A percentile compares a stretch with the other conserved stretches of the same genome.
Conservation (phyloP, 148 eudicot genomes). For the Pharnaceum exiguum region DNA sequence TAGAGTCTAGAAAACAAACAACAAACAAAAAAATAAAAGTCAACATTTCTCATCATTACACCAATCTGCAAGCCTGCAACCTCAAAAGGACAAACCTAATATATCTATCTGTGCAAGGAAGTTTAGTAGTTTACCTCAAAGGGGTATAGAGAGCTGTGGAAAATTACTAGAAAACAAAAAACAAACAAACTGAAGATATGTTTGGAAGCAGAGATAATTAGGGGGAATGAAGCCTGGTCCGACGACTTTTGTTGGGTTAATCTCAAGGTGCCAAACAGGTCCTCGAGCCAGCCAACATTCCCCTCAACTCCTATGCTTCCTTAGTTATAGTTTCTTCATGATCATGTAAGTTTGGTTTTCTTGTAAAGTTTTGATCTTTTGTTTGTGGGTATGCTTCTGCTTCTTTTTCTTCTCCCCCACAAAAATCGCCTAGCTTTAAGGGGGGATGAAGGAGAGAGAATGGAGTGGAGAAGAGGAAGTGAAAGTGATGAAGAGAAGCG, state of each 20-base stretch:
- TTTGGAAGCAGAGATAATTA: slow-evolving; percentile 23
- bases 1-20: background rate
- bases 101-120: background rate
- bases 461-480: background rate
- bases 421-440: slow-evolving; percentile 37
- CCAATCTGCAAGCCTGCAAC: slow-evolving; percentile 38
- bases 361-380: background rate
- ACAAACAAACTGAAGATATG: background rate
- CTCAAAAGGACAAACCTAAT: background rate
- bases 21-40: background rate
- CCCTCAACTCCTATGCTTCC: slow-evolving; percentile 49
- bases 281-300: slow-evolving; percentile 91
- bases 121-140: too few relatives aligned
- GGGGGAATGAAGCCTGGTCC: slow-evolving; percentile 73
- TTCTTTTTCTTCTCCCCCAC: slow-evolving; percentile 21
- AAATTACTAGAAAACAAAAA: background rate
- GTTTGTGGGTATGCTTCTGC: background rate
- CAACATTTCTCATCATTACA: slow-evolving; percentile 48
- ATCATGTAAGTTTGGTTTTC: background rate
- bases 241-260: slow-evolving; percentile 18
- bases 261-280: slow-evolving; percentile 18
- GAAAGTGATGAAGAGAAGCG: slow-evolving; percentile 22
- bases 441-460: slow-evolving; percentile 21
- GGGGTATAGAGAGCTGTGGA: background rate
- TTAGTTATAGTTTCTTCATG: background rate